Evolutionary conservation across 2,329 filamentous ascomycete species (phyloP), one percentile per base, ranked within the genome.

Genomic region (Colletotrichum shisoi): DNA sequence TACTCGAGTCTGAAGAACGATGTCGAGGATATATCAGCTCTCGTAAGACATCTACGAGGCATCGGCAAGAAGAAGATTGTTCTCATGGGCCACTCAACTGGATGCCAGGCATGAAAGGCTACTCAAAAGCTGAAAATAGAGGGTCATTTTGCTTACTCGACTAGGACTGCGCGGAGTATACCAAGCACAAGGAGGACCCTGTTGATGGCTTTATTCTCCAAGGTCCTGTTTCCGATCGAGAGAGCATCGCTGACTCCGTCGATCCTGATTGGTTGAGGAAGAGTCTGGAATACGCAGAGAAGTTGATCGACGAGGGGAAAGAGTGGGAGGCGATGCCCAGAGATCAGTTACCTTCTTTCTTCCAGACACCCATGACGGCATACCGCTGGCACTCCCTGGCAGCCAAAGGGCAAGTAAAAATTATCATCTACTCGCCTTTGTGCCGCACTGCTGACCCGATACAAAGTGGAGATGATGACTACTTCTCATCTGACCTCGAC

Each of bases 201-300:
- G 79, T 96, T 1, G 87, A 95, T 67, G 93, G 90, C 42, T 89
- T 88, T 56, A 90, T 97, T 51, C 79, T 97, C 62, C 93, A 96
- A 76, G 92, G 90, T 0, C 89, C 91, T 0, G 89, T 94, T 3
- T 92, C 88, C 1, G 93, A 97, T 76, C 84, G 92, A 37, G 90
- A 96, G 75, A 85, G 84, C 0, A 73, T 91, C 12, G 77, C 77
- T 3, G 73, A 79, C 4, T 74, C 84, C 7, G 78, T 87, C 57
- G 75, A 76, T 0, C 72, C 80, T 4, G 78, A 82, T 6, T 71
- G 75, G 37, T 78, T 85, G 68, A 78, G 83, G 17, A 76, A 76
- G 57, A 80, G 77, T 62, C 72, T 89, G 11, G 76, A 79, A 1
- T 73, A 82, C 11, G 87, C 89, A 0, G 77, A 81, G 62, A 76